Evolutionary conservation across 2,329 filamentous ascomycete species (phyloP), one percentile per base, ranked within the genome.

Genomic region (Colletotrichum higginsianum): DNA sequence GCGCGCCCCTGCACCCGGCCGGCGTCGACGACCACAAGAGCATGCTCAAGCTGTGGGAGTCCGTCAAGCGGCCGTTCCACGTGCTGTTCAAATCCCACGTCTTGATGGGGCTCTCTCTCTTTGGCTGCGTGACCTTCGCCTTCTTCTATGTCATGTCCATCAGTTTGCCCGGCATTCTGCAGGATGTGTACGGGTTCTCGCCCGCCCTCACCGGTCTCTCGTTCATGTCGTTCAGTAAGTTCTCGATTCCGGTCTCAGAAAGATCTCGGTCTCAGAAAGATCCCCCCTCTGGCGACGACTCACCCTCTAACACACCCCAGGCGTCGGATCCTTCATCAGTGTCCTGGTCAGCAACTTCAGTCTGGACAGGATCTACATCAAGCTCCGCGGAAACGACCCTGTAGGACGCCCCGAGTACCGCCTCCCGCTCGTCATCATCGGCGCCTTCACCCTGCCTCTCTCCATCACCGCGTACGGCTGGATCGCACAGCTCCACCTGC

Each of bases 161-260:
- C 8, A 88, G 87, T 2, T 78, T 90, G 68, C 84, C 88, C 8
- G 79, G 84, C 38, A 86, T 90, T 15, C 80, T 89, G 53, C 78
- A 85, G 73, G 79, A 83, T 1, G 73, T 82, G 1, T 90, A 90
- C 74, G 77, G 80, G 12, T 82, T 89, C 46, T 84, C 86, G 0
- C 85, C 89, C 0, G 84, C 87, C 0, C 78, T 82, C 42, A 86
- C 85, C 0, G 90, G 90, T 2, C 80, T 83, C 0, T 82, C 86
- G 0, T 90, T 91, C 73, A 79, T 91, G 23, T 78, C 79, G 2
- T 90, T 90, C 68, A 91, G 88, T 85, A 75, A 79, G 83, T 76
- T 16, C 16, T 15, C 3, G 0, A n/a, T 12, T 16, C n/a, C 2
- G 0, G 46, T 35, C 16, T 21, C 6, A 5, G 1, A 35, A 30